phyloP scores from a whole-genome alignment of 1,284 basidiomycete genomes.

The Ganoderma resinaceum region DNA sequence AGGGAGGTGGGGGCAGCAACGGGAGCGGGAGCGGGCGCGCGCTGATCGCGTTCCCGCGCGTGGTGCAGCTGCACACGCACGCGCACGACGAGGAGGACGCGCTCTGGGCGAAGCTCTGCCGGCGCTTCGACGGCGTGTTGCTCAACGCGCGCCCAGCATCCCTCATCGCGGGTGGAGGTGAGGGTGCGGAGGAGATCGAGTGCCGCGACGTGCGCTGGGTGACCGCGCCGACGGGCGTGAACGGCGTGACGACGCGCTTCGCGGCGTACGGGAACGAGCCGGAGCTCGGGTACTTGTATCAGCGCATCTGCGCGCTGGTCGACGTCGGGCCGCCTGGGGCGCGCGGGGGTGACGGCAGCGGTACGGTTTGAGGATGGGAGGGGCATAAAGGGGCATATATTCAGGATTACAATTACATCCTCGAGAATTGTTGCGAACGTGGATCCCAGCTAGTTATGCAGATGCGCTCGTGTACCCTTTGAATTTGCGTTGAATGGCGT shows the following conservation, averaged over 20 bases:
- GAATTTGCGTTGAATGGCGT: neutral
- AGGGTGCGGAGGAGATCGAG: neutral
- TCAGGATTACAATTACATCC: too few species aligned
- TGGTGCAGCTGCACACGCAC: constrained; percentile 22
- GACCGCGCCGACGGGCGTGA: constrained; percentile 13
- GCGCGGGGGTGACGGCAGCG: neutral
- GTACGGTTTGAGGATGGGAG: neutral
- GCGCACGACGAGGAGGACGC: constrained; percentile 17
- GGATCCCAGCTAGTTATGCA: too few species aligned
- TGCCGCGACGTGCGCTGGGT: constrained; percentile 20
- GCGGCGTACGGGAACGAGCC: constrained; percentile 26
- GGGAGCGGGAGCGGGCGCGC: neutral
- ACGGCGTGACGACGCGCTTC: constrained; percentile 18
- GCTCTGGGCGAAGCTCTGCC: constrained; percentile 26
- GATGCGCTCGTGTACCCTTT: neutral
- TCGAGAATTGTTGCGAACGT: too few species aligned
- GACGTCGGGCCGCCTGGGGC: constrained; percentile 15
- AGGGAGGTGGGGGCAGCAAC: too few species aligned
- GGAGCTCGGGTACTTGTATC: constrained; percentile 23
- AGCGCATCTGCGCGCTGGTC: constrained; percentile 23
- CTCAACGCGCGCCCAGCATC: constrained; percentile 14
- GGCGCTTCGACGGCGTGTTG: constrained; percentile 18
- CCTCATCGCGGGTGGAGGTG: neutral
- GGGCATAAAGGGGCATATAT: too few species aligned
- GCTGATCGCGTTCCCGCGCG: constrained; percentile 25